Conservation (phyloP, 2,329 filamentous ascomycete genomes). For the Tolypocladium ophioglossoides region DNA sequence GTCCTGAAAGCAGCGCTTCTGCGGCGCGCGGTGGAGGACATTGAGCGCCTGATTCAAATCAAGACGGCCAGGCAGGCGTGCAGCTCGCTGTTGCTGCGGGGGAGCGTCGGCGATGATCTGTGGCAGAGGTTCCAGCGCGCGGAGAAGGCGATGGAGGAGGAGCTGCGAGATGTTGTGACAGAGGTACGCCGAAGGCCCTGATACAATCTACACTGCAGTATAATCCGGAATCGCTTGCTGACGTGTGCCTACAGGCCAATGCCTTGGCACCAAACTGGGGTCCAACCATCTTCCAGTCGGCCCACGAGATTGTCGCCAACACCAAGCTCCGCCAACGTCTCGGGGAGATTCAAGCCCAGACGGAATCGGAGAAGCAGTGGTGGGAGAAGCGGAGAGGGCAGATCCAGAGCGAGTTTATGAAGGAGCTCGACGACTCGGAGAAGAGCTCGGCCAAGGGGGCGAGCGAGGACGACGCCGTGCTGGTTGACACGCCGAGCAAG, state of each 20-base stretch:
- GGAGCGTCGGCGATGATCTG: conserved; percentile 90
- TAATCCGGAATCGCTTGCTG: background rate
- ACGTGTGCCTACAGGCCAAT: conserved; percentile 57
- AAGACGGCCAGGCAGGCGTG: conserved; percentile 82
- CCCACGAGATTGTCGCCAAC: conserved; percentile 91
- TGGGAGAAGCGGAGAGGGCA: conserved; percentile 75
- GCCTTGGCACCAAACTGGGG: conserved; percentile 84
- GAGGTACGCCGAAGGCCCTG: conserved; percentile 49
- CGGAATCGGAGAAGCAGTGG: conserved; percentile 71
- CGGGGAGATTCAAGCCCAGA: conserved; percentile 61
- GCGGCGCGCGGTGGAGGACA: conserved; percentile 83
- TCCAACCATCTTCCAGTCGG: conserved; percentile 90
- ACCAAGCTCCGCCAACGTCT: conserved; percentile 63
- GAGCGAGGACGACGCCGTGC: conserved; percentile 44
- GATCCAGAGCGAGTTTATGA: conserved; percentile 71
- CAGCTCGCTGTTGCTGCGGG: conserved; percentile 71
- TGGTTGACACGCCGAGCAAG: conserved; percentile 53
- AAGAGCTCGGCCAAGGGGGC: conserved; percentile 27
- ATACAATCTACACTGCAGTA: background rate
- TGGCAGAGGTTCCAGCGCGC: conserved; percentile 87
- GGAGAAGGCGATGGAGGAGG: conserved; percentile 96
- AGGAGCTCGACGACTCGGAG: conserved; percentile 64
- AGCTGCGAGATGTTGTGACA: conserved; percentile 84
- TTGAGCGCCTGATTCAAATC: conserved; percentile 81
- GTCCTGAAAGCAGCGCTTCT: conserved; percentile 82